These are phyloP conservation scores for Microbotryomycetes sp. DNA, from an alignment of 1,284 basidiomycete genomes.

Conservation along the genomic window DNA sequence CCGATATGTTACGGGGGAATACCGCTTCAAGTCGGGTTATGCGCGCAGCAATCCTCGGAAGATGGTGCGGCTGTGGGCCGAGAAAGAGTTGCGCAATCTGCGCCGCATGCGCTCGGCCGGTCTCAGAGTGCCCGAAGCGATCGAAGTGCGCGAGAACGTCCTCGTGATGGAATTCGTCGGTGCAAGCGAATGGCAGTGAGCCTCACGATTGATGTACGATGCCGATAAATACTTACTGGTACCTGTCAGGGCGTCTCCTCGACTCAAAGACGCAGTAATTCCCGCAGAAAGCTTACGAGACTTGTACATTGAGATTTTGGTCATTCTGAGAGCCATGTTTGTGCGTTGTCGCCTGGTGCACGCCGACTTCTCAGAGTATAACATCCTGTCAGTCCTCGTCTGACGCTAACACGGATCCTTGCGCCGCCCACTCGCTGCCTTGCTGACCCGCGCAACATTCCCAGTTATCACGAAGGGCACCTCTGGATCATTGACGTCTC, in stretches of 20 bases:
- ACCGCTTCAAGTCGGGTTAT: slow-evolving; percentile 88
- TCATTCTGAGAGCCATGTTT: slow-evolving; percentile 76
- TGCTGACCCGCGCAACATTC: not conserved
- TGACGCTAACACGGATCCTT: not conserved
- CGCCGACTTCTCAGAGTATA: slow-evolving; percentile 97
- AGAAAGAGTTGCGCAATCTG: slow-evolving; percentile 97
- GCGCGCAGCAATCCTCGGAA: slow-evolving; percentile 89
- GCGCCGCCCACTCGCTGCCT: not conserved
- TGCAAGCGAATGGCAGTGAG: slow-evolving; percentile 63
- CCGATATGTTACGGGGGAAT: slow-evolving; percentile 78
- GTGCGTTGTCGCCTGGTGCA: slow-evolving; percentile 89
- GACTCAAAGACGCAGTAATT: slow-evolving; percentile 78
- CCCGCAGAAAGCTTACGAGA: slow-evolving; percentile 49
- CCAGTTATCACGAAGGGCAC: slow-evolving; percentile 52
- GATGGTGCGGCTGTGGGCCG: slow-evolving; percentile 98
- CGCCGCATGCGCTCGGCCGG: slow-evolving; percentile 74
- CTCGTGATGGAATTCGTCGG: slow-evolving; percentile 94
- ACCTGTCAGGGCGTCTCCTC: slow-evolving; percentile 66
- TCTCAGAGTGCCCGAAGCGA: slow-evolving; percentile 74
- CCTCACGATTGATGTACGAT: slow-evolving; percentile 10
- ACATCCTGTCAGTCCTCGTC: slow-evolving; percentile 65
- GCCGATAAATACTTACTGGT: not conserved
- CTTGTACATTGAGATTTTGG: slow-evolving; percentile 74
- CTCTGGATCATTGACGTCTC: slow-evolving; percentile 97
- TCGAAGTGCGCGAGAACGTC: slow-evolving; percentile 94